These are phyloP conservation scores for Eutypa lata DNA, from an alignment of 2,329 filamentous ascomycete species.

Conservation along the genomic window DNA sequence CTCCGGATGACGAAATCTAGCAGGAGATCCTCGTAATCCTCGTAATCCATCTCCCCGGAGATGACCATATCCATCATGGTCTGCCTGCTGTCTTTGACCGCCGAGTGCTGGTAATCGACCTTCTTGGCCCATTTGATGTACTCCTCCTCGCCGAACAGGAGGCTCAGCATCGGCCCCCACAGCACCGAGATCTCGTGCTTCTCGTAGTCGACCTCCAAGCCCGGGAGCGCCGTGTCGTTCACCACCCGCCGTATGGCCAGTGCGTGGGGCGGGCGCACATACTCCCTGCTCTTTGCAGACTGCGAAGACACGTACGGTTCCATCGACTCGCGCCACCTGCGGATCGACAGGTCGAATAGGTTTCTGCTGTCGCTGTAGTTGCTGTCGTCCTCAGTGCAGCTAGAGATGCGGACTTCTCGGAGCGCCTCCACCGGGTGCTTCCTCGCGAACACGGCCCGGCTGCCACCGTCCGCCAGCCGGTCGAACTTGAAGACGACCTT, in stretches of 20 bases:
- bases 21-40: conserved; percentile 1
- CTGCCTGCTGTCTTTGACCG: background rate
- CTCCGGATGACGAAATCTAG: background rate
- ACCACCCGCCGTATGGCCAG: conserved; percentile 7
- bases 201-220: conserved; percentile 5
- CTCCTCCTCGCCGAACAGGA: conserved; percentile 13
- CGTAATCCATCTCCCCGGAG: conserved; percentile 2
- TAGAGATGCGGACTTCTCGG: background rate
- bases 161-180: conserved; percentile 11
- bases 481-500: background rate
- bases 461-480: background rate
- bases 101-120: conserved; percentile 3
- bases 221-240: conserved; percentile 13
- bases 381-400: background rate
- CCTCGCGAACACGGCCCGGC: conserved; percentile 1
- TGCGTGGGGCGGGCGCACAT: conserved; percentile 6
- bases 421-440: background rate
- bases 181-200: conserved; percentile 6
- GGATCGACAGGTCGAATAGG: conserved; percentile 2
- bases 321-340: conserved; percentile 4
- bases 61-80: conserved; percentile 1
- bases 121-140: conserved; percentile 10
- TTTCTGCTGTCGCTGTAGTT: background rate
- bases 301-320: conserved; percentile 2
- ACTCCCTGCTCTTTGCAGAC: background rate